A percentile compares a stretch with the other conserved stretches of the same genome.
Conservation (phyloP, 371 early-diverging fungal species). For the Syncephalis fuscata region DNA sequence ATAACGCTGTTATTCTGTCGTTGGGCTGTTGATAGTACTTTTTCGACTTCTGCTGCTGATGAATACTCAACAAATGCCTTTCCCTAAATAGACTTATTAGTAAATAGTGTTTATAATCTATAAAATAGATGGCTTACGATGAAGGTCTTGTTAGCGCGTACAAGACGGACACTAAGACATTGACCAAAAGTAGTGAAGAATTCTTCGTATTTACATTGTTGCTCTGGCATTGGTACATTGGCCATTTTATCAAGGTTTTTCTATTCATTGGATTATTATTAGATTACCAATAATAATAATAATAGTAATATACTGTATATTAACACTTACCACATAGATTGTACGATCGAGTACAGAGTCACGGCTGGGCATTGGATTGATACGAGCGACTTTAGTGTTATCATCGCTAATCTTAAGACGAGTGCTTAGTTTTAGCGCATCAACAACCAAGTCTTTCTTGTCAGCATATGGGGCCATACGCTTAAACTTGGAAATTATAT, state of each 20-base stretch:
- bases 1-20: conserved; percentile 33
- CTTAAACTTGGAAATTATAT: conserved; percentile 43
- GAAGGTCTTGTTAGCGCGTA: conserved; percentile 24
- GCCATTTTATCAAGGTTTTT: conserved; percentile 29
- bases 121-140: too few species aligned
- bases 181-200: conserved; percentile 26
- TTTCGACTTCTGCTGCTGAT: conserved; percentile 25
- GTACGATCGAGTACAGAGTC: conserved; percentile 25
- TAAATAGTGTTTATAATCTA: too few species aligned
- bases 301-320: not conserved
- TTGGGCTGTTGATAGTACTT: conserved; percentile 24
- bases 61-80: conserved; percentile 42
- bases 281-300: too few species aligned
- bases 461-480: conserved; percentile 44
- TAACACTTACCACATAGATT: conserved; percentile 31
- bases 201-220: conserved; percentile 39
- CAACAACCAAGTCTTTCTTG: conserved; percentile 19
- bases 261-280: too few species aligned
- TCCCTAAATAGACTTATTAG: conserved; percentile 26
- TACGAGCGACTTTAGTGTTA: conserved; percentile 34
- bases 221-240: conserved; percentile 23
- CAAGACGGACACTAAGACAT: conserved; percentile 37
- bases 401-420: conserved; percentile 39
- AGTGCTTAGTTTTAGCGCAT: conserved; percentile 29
- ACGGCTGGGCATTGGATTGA: conserved; percentile 15